Conservation (phyloP, 2,329 filamentous ascomycete genomes). For the Colletotrichum camelliae region DNA sequence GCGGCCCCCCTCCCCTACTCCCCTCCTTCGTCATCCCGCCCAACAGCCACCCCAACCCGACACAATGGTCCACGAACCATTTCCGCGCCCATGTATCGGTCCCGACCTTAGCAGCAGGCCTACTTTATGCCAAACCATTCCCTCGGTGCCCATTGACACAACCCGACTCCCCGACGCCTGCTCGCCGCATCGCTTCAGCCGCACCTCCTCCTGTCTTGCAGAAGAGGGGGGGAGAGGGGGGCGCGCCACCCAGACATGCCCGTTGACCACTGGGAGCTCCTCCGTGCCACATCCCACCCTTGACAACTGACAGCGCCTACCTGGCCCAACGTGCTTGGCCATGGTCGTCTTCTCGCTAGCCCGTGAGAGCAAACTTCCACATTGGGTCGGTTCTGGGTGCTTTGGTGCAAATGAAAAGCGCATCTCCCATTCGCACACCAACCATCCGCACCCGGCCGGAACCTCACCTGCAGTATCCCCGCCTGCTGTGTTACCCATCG, state of each 20-base stretch:
- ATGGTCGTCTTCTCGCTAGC: neutral
- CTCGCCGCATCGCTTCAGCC: neutral
- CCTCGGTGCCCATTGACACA: constrained; percentile 3
- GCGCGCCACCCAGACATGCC: neutral
- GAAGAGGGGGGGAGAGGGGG: neutral
- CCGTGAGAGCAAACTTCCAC: neutral
- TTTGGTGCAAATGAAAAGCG: neutral
- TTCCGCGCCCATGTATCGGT: neutral
- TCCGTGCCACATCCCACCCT: neutral
- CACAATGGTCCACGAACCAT: constrained; percentile 2
- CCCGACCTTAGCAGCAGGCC: neutral
- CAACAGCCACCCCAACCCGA: neutral
- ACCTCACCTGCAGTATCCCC: neutral
- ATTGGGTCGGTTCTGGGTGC: neutral
- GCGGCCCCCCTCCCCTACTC: neutral
- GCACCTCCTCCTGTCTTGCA: neutral
- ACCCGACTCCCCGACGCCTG: neutral
- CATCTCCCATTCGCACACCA: neutral
- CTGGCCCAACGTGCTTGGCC: neutral
- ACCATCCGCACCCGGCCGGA: neutral
- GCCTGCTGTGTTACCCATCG: neutral
- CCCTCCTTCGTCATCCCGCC: neutral
- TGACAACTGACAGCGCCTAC: neutral
- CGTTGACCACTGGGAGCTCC: neutral
- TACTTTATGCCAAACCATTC: constrained; percentile 5